These are phyloP conservation scores for Penicillium olsonii DNA, from an alignment of 2,329 filamentous ascomycete genomes.

Conservation along the genomic window DNA sequence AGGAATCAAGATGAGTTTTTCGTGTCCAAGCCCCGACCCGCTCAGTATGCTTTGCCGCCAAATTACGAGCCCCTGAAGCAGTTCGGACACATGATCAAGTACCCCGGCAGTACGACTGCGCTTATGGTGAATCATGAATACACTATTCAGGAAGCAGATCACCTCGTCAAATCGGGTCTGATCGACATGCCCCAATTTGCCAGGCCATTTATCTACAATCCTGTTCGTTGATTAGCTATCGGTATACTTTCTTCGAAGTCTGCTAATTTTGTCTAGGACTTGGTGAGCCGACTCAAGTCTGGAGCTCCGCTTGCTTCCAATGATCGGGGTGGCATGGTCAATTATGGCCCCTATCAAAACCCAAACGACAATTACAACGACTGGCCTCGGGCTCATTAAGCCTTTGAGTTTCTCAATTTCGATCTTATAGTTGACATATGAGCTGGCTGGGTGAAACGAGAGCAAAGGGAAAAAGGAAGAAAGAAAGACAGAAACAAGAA, in stretches of 20 bases:
- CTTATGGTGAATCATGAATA: constrained; percentile 28
- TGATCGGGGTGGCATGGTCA: constrained; percentile 22
- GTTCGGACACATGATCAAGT: constrained; percentile 29
- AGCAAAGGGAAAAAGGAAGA: too few species aligned
- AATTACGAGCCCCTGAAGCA: neutral
- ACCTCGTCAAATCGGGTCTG: neutral
- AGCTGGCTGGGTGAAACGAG: too few species aligned
- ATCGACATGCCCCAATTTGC: neutral
- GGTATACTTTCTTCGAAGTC: too few species aligned
- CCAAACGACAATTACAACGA: constrained; percentile 29
- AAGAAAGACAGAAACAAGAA: too few species aligned
- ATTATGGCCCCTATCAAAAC: constrained; percentile 26
- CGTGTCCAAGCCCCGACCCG: neutral
- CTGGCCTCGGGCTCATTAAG: too few species aligned
- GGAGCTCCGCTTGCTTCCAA: constrained; percentile 11
- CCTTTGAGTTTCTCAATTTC: too few species aligned
- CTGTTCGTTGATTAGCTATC: neutral
- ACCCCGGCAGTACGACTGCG: constrained; percentile 24
- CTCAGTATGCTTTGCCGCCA: neutral
- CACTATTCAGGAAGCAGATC: neutral
- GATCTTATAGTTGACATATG: too few species aligned
- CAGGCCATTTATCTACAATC: neutral
- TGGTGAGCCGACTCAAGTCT: neutral
- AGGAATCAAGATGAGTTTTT: neutral
- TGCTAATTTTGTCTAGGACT: neutral